Evolutionary conservation across 2,329 filamentous ascomycete genomes (phyloP), one percentile per base, ranked within the genome.

Genomic region (Nemania bipapillata): DNA sequence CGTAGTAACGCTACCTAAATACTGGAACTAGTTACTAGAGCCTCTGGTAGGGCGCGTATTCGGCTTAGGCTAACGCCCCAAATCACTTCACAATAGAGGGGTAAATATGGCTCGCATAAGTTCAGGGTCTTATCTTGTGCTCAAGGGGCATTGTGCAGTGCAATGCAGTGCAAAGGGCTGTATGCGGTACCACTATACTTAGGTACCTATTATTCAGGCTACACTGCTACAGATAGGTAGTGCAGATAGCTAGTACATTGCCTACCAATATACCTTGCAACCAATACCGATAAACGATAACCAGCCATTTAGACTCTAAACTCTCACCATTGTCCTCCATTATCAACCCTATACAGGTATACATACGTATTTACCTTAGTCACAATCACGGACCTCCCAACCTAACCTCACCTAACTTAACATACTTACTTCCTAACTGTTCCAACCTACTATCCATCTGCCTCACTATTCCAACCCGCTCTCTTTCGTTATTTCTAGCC

Each of bases 231-330:
- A n/a, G n/a, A n/a, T n/a, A n/a, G n/a, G n/a, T n/a, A n/a, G 11
- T 15, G 11, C 12, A 42, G 12, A 42, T 42, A n/a, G 6, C 17
- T 9, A 22, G 12, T 8, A 15, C n/a, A 8, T 2, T 47, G 20
- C 40, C 9, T 5, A 30, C 32, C n/a, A n/a, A 28, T 17, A 6
- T 15, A 28, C 28, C 11, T 15, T 62, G 20, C 30, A n/a, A 53
- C 6, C 6, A 12, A 17, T 52, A 20, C 45, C 52, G 65, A 70
- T 68, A 70, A n/a, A 68, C 68, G 68, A 70, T 70, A 70, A 56
- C 57, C n/a, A 45, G n/a, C 57, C 50, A 55, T 52, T 30, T 54
- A 12, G 17, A 54, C 50, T 54, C 50, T 50, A 12, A 28, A 54
- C 50, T 54, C 50, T 50, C 47, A 22, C 47, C 12, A 15, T 28